Percentiles rank a stretch among this genome's conserved stretches.
phyloP scores from a whole-genome alignment of 129 eudicot genomes.

The Tagetes erecta region DNA sequence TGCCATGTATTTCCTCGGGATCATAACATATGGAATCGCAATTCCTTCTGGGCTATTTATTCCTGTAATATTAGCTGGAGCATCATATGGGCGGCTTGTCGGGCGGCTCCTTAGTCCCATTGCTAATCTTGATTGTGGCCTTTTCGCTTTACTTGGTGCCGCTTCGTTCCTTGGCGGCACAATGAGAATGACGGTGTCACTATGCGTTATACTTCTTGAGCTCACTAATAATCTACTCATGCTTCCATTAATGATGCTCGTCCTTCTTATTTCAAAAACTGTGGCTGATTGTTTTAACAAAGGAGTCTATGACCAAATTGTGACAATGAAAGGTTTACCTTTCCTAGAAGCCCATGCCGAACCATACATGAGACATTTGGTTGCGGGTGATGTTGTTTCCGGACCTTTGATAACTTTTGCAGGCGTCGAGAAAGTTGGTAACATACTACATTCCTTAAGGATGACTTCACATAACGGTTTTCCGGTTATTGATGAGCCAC shows the following conservation, averaged over 20 bases:
- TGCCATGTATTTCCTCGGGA: slow-evolving; percentile 63
- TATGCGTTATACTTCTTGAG: slow-evolving; percentile 90
- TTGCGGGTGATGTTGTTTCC: slow-evolving; percentile 84
- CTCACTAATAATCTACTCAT: slow-evolving; percentile 79
- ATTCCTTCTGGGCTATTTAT: slow-evolving; percentile 94
- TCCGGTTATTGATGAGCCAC: slow-evolving; percentile 95
- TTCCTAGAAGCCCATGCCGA: slow-evolving; percentile 94
- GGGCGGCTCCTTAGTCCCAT: slow-evolving; percentile 56
- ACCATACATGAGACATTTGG: slow-evolving; percentile 89
- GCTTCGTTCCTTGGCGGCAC: slow-evolving; percentile 99
- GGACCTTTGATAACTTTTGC: slow-evolving; percentile 81
- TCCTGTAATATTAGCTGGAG: slow-evolving; percentile 92
- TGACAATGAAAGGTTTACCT: slow-evolving; percentile 87
- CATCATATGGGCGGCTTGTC: slow-evolving; percentile 86
- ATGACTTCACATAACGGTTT: slow-evolving; percentile 85
- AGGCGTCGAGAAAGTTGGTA: slow-evolving; percentile 86
- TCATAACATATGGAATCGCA: slow-evolving; percentile 91
- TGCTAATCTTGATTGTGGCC: slow-evolving; percentile 72
- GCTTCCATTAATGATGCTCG: slow-evolving; percentile 96
- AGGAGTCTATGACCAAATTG: slow-evolving; percentile 95
- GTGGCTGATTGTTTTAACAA: slow-evolving; percentile 91
- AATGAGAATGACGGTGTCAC: slow-evolving; percentile 97
- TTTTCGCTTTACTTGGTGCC: slow-evolving; percentile 86
- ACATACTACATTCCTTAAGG: slow-evolving; percentile 60
- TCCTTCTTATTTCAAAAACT: slow-evolving; percentile 87